Base-by-base conservation (phyloP, 1,284 basidiomycete species). In the Pterulicium gracile region DNA sequence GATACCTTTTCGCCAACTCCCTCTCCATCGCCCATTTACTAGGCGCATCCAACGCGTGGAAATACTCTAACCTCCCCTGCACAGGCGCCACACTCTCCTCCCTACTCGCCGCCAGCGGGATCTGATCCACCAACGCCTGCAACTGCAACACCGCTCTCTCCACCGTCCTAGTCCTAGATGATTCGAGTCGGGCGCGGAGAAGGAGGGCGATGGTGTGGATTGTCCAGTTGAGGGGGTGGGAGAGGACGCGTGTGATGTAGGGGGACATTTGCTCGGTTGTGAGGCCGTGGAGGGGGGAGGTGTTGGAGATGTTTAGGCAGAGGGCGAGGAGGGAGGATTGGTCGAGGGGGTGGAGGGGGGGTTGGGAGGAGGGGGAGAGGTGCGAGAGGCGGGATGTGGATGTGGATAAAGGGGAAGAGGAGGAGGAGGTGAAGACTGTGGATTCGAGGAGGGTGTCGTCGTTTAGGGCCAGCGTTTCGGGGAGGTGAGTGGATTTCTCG, bases 381-480 rank as follows among this genome's bases (percentile, higher is more conserved):
- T 86, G 81, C 17, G 61, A 49, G 49, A 89, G 67, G 49, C 62
- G 64, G 20, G 67, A 67, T 7, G 10, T n/a, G n/a, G 10, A 7
- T 32, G 10, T 32, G n/a, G 7, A 7, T n/a, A n/a, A n/a, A n/a
- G n/a, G n/a, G 44, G 63, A 61, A 20, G 61, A 62, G 14, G 66
- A 54, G 1, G 78, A 83, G 4, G 76, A 80, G 4, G 91, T 91
- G 62, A 92, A 99, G 56, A 86, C 77, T 2, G 95, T 98, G 56
- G 88, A 81, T 64, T 99, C 96, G 39, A 99, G 75, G 7, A 99
- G 72, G 0, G 93, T 97, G 63, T 99, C 96, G 65, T 98, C 96
- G 62, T 98, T 96, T 46, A 98, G 75, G 2, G 73, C 68, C 22
- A 96, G 68, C 1, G 83, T 85, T 59, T 91, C 80, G 10, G 95